A percentile compares a stretch with the other conserved stretches of the same genome.
phyloP scores from a whole-genome alignment of 768 basidiomycete genomes.

The Tulasnella sp. region DNA sequence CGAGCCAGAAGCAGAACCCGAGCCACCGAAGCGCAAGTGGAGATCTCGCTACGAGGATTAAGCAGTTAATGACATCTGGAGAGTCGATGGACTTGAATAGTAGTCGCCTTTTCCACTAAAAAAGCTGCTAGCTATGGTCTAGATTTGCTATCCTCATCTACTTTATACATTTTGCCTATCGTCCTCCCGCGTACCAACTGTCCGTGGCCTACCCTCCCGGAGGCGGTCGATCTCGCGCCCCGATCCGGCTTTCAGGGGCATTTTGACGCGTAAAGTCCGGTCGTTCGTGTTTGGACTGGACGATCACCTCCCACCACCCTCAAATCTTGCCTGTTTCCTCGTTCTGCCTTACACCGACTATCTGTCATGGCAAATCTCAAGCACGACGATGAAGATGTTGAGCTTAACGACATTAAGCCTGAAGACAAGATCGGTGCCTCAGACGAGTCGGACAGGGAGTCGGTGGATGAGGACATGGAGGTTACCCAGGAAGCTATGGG shows the following conservation, averaged over 20 bases:
- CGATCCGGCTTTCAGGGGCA: neutral
- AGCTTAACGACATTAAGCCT: conserved; percentile 14
- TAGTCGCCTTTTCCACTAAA: neutral
- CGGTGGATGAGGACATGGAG: conserved; percentile 25
- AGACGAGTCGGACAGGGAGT: conserved; percentile 1
- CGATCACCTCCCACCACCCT: conserved; percentile 1
- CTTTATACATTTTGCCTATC: neutral
- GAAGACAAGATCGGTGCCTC: conserved; percentile 24
- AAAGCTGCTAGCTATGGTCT: neutral
- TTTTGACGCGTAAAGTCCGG: conserved; percentile 2
- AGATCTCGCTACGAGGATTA: conserved; percentile 17
- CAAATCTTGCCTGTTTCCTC: neutral
- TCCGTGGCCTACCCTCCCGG: no score
- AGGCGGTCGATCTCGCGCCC: neutral
- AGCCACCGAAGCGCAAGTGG: conserved; percentile 21
- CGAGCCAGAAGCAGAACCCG: neutral
- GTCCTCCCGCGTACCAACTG: neutral
- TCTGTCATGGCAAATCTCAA: conserved; percentile 12
- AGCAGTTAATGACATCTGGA: neutral
- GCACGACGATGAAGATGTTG: conserved; percentile 20
- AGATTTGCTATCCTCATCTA: neutral
- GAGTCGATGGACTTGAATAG: neutral
- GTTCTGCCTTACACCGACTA: neutral
- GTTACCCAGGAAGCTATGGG: neutral
- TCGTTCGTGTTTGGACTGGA: neutral